Conservation (phyloP, 352 stramenopile genomes). For the Pythium biforme region DNA sequence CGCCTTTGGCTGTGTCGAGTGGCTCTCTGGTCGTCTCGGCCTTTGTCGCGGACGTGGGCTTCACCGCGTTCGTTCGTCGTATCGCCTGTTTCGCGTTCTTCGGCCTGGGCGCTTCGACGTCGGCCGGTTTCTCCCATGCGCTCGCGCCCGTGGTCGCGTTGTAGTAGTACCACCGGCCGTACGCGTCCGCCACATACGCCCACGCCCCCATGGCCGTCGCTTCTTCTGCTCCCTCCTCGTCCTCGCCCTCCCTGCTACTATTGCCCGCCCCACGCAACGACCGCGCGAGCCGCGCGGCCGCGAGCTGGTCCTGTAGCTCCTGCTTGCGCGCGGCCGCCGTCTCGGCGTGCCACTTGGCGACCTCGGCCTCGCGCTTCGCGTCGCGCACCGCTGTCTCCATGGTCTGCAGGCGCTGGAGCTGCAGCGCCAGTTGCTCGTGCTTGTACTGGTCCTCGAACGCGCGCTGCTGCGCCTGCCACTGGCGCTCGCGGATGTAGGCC, state of each 20-base stretch:
- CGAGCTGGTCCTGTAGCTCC: conserved; percentile 38
- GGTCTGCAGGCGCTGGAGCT: conserved; percentile 42
- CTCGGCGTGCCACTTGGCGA: conserved; percentile 53
- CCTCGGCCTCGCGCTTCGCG: conserved; percentile 59
- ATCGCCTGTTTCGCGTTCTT: conserved; percentile 3
- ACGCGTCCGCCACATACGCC: conserved; percentile 37
- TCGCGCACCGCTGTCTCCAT: conserved; percentile 49
- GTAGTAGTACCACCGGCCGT: conserved; percentile 68
- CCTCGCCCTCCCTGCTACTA: conserved; percentile 10
- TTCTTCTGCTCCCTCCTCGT: neutral
- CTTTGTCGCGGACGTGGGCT: too few relatives aligned
- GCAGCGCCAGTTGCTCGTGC: conserved; percentile 57
- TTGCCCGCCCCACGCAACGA: neutral
- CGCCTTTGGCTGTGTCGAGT: too few relatives aligned
- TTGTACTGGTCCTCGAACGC: conserved; percentile 57
- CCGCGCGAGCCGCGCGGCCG: conserved; percentile 27
- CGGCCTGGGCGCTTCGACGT: conserved; percentile 19
- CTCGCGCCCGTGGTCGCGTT: conserved; percentile 50
- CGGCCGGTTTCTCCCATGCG: conserved; percentile 51
- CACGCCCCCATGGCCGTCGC: conserved; percentile 22
- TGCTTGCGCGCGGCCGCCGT: conserved; percentile 44
- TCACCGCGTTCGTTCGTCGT: too few relatives aligned
- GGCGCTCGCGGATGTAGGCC: conserved; percentile 57
- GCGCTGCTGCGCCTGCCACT: conserved; percentile 49
- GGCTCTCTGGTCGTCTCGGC: too few relatives aligned